These are phyloP conservation scores for Prunus fruticosa DNA, from an alignment of 306 rosid genomes.

Conservation along the genomic window DNA sequence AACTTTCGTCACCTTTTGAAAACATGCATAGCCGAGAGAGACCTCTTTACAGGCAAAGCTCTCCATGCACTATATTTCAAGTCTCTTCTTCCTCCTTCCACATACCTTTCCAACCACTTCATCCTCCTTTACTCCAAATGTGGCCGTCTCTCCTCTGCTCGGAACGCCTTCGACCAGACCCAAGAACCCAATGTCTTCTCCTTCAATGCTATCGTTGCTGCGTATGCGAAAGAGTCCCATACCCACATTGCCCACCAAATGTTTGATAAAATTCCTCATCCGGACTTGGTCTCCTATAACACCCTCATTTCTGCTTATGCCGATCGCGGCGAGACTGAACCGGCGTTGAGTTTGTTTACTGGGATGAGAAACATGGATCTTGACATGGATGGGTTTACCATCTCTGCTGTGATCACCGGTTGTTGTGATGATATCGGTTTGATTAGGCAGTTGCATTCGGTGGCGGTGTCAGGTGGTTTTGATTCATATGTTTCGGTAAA, in stretches of 20 bases:
- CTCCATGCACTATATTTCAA: slow-evolving; percentile 46
- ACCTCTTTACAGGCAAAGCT: slow-evolving; percentile 40
- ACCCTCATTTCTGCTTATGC: slow-evolving; percentile 65
- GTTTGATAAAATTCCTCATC: slow-evolving; percentile 41
- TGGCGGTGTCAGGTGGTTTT: slow-evolving; percentile 46
- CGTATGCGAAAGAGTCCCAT: slow-evolving; percentile 27
- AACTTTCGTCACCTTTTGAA: slow-evolving; percentile 50
- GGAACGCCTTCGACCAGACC: slow-evolving; percentile 31
- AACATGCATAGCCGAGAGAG: slow-evolving; percentile 44
- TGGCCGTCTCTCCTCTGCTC: slow-evolving; percentile 35
- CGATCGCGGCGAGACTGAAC: slow-evolving; percentile 37
- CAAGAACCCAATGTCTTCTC: slow-evolving; percentile 45
- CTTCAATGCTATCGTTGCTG: slow-evolving; percentile 39
- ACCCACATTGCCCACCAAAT: slow-evolving; percentile 31
- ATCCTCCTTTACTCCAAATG: slow-evolving; percentile 52
- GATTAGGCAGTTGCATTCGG: slow-evolving; percentile 49
- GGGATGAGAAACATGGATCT: slow-evolving; percentile 40
- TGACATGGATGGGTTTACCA: slow-evolving; percentile 63
- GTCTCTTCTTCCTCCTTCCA: slow-evolving; percentile 44
- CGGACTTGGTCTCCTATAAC: slow-evolving; percentile 59
- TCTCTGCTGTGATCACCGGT: slow-evolving; percentile 47
- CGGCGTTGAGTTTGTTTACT: slow-evolving; percentile 41
- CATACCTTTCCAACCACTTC: slow-evolving; percentile 53
- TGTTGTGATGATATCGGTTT: slow-evolving; percentile 37
- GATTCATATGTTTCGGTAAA: slow-evolving; percentile 58